Base-by-base conservation (phyloP, 192 early-diverging fungal genomes). In the Umbelopsis isabellina region DNA sequence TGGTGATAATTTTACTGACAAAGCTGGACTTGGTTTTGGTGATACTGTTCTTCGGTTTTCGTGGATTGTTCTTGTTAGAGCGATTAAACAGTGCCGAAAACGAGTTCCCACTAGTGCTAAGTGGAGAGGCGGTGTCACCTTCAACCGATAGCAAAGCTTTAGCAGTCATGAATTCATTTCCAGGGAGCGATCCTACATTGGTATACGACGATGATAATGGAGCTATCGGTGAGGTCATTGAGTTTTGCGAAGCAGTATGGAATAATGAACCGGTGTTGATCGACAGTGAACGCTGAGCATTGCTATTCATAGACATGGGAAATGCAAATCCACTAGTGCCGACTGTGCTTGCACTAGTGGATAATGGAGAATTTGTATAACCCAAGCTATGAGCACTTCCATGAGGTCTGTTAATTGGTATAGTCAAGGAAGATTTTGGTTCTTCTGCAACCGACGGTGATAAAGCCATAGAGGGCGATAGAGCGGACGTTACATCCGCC, bases 1-100 rank as follows among this genome's bases (percentile, higher is more conserved):
- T 81, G 2, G 85, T 84, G 5, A 84, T 73, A n/a, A 92, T 86
- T 23, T 86, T 82, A 33, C 79, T 69, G 16, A 92, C 87, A 75
- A 86, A 90, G 1, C 86, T 80, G 18, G 91, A 92, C 15, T 87
- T 89, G 8, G 86, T 88, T 44, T 90, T 90, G 2, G 87, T 81
- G 46, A 92, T 84, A 33, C 84, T 89, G 13, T 86, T 85, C 58
- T 83, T 85, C 44, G 85, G 75, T 72, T 84, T 82, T 18, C 55
- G 55, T 61, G 55, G 55, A 33, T 61, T 61, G 33, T 61, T 25
- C 30, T 61, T 61, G 33, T 33, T 61, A 18, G 27, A 30, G 9
- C 55, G 21, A 35, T 25, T 30, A n/a, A 61, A 61, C 2, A 61
- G 55, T 15, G 55, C 27, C 2, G 55, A 61, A 30, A 61, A 61